Conservation (phyloP, 2,329 filamentous ascomycete genomes). For the Cercospora brassicicola region DNA sequence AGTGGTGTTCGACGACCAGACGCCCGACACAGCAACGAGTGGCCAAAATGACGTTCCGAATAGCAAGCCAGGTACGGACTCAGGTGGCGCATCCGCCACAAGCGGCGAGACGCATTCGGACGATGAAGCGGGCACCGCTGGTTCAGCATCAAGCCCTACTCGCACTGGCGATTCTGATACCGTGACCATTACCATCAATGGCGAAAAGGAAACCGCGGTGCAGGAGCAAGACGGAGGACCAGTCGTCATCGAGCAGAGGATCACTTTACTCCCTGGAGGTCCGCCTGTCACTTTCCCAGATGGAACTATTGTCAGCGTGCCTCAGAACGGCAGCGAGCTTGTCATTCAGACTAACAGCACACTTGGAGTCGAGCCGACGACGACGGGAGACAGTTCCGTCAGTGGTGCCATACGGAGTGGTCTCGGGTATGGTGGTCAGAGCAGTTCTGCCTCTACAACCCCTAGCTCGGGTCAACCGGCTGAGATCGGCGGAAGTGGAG, state of each 20-base stretch:
- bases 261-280: constrained; percentile 23
- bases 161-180: constrained; percentile 8
- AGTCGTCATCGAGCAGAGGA: constrained; percentile 16
- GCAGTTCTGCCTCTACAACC: background rate
- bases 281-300: constrained; percentile 16
- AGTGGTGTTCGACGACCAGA: constrained; percentile 6
- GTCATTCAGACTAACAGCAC: constrained; percentile 9
- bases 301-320: constrained; percentile 25
- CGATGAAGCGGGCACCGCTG: background rate
- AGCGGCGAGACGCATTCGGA: background rate
- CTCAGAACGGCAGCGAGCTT: constrained; percentile 12
- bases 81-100: background rate
- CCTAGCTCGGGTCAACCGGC: background rate
- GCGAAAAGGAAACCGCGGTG: constrained; percentile 14
- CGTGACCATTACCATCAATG: constrained; percentile 17
- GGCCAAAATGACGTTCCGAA: background rate
- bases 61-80: background rate
- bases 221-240: constrained; percentile 19
- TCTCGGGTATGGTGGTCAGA: constrained; percentile 2
- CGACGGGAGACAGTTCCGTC: constrained; percentile 2
- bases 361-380: constrained; percentile 2
- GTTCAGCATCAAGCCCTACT: background rate
- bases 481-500: background rate
- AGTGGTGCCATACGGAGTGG: constrained; percentile 11
- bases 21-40: background rate